These are phyloP conservation scores for Fusarium liriodendri DNA, from an alignment of 2,329 filamentous ascomycete genomes.

Conservation along the genomic window DNA sequence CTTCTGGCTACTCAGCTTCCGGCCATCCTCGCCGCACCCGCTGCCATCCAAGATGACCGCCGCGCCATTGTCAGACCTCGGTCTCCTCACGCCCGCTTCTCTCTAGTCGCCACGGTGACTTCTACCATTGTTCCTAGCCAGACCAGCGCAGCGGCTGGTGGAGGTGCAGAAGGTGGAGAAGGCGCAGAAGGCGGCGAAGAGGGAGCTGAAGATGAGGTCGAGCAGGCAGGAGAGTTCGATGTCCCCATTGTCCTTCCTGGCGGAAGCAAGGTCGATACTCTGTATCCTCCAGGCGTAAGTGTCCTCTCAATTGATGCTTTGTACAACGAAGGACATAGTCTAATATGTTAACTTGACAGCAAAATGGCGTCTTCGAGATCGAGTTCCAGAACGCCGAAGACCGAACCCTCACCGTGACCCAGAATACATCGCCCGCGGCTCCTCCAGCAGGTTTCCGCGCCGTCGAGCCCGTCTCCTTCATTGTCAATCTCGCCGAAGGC, in stretches of 20 bases:
- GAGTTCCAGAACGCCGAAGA: slow-evolving; percentile 53
- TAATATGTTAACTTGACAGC: slow-evolving; percentile 13
- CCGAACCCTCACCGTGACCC: slow-evolving; percentile 50
- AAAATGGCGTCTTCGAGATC: slow-evolving; percentile 51
- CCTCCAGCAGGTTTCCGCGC: slow-evolving; percentile 51
- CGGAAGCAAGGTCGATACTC: slow-evolving; percentile 46
- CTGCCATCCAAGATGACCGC: not conserved
- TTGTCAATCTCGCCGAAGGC: slow-evolving; percentile 48
- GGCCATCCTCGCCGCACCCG: not conserved
- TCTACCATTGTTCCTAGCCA: not conserved
- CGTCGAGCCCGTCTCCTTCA: slow-evolving; percentile 52
- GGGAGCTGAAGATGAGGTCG: slow-evolving; percentile 45
- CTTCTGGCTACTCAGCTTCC: not conserved
- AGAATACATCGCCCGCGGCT: slow-evolving; percentile 48
- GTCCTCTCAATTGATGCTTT: not conserved
- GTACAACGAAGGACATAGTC: not conserved
- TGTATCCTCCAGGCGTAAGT: slow-evolving; percentile 50
- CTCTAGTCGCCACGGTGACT: not conserved
- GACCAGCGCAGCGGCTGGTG: not conserved
- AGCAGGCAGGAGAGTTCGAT: slow-evolving; percentile 46
- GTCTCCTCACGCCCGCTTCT: not conserved
- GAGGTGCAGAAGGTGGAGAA: not conserved
- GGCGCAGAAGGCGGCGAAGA: slow-evolving; percentile 8
- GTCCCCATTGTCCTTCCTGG: slow-evolving; percentile 45
- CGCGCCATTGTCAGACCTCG: not conserved